Evolutionary conservation across 768 basidiomycete genomes (phyloP), one percentile per base, ranked within the genome.

Genomic region (Ramaria sp.): DNA sequence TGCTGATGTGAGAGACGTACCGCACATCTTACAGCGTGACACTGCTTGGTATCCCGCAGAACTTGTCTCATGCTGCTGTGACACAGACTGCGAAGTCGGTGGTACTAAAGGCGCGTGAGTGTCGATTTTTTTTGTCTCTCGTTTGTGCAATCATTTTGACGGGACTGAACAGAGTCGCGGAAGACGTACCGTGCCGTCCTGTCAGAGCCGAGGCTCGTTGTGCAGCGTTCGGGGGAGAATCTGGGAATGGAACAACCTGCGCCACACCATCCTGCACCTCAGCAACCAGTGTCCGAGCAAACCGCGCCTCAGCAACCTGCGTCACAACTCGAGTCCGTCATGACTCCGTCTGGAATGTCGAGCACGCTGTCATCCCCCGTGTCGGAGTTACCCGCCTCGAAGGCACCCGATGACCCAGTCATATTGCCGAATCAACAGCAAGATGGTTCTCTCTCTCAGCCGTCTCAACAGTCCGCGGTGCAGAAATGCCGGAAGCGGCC

Each of bases 161-260:
- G 31, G 27, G 22, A 53, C 52, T 20, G 43, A 43, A 20, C 62
- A 91, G 90, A 88, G 71, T 88, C 88, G 0, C 85, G 90, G 33
- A 81, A 79, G 64, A 90, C 88, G 4, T 90, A 87, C 63, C 80
- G 88, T 5, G 85, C 89, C 0, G 78, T 91, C 0, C 70, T 91
- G 20, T 90, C 88, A 3, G 86, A 88, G 64, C 87, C 89, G 0
- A 78, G 67, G 48, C 66, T 89, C 10, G 75, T 91, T 11, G 67
- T 88, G 1, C 83, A 49, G n/a, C 6, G 2, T 13, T 10, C 17
- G 27, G 24, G 27, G 17, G 48, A 10, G 22, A 30, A 30, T 13
- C 48, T 10, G 22, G 19, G 11, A 30, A 33, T 17, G n/a, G 27
- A 24, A 31, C 5, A 46, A 17, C 45, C 45, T 27, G 27, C 27